Percentiles rank a stretch among this genome's conserved stretches.
Conservation (phyloP, 441 rosid genomes). For the Mallotus japonicus region DNA sequence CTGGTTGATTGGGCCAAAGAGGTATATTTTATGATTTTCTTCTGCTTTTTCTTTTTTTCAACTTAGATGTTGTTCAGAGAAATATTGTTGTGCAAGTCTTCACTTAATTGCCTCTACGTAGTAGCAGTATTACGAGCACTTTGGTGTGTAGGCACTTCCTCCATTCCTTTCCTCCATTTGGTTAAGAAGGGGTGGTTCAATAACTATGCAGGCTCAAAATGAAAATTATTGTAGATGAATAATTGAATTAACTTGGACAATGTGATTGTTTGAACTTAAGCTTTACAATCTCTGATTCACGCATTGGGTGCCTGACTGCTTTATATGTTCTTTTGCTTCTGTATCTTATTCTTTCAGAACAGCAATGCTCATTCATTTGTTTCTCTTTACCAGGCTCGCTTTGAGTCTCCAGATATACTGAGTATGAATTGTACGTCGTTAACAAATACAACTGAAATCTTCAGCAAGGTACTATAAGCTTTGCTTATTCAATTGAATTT, state of each 20-base stretch:
- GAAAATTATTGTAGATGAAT: background rate
- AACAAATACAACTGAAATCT: constrained; percentile 59
- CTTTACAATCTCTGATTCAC: background rate
- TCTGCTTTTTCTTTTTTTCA: no score
- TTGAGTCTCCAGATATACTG: constrained; percentile 50
- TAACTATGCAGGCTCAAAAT: background rate
- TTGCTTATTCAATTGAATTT: background rate
- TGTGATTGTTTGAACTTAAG: background rate
- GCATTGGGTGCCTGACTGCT: background rate
- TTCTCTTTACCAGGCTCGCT: constrained; percentile 41
- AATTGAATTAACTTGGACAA: background rate
- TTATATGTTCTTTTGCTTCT: background rate
- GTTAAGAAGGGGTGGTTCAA: no score
- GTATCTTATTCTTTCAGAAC: constrained; percentile 3
- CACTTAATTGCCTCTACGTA: background rate
- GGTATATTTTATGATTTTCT: constrained; percentile 33
- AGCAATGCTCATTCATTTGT: constrained; percentile 6
- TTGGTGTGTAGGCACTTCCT: no score
- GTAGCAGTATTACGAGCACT: background rate
- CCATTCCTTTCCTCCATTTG: no score
- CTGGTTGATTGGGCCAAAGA: constrained; percentile 59
- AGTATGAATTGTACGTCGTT: constrained; percentile 68
- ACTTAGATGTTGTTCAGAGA: no score
- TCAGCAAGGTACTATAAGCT: constrained; percentile 54
- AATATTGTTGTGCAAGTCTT: no score